A percentile compares a stretch with the other conserved stretches of the same genome.
Evolutionary conservation across 2,329 filamentous ascomycete genomes (phyloP).

Genomic region (Aquanectria penicillioides): DNA sequence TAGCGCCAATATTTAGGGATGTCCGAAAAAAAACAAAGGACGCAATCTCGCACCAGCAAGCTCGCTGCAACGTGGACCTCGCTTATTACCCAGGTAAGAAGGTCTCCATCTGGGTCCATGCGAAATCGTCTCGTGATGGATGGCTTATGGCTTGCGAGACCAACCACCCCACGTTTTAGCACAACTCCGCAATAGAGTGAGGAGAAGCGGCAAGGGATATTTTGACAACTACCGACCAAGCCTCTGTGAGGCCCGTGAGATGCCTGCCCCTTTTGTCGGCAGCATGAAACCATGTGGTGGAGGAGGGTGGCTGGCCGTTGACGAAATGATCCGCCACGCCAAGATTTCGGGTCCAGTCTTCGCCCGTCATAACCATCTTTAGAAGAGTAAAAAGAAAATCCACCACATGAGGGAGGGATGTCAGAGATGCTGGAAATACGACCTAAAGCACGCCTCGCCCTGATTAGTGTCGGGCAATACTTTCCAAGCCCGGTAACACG

Average conservation of each 20-base stretch:
- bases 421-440: background rate
- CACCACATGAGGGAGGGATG: conserved; percentile 12
- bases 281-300: background rate
- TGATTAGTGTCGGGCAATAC: conserved; percentile 18
- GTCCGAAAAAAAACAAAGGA: background rate
- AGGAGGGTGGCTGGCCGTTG: conserved; percentile 1
- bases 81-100: conserved; percentile 1
- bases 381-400: conserved; percentile 9
- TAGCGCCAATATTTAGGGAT: conserved; percentile 16
- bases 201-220: background rate
- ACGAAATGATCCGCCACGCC: conserved; percentile 1
- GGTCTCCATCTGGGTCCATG: conserved; percentile 8
- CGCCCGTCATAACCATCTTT: conserved; percentile 18
- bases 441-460: conserved; percentile 4
- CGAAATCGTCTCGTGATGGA: conserved; percentile 9
- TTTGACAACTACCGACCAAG: conserved; percentile 15
- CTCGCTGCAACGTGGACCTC: conserved; percentile 10
- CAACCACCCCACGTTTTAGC: conserved; percentile 20
- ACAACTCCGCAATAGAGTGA: conserved; percentile 9
- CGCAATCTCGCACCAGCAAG: background rate
- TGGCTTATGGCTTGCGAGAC: conserved; percentile 1
- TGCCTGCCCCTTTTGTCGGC: conserved; percentile 1
- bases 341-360: conserved; percentile 10
- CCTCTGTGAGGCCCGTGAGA: conserved; percentile 19
- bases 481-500: conserved; percentile 10